Evolutionary conservation across 306 rosid species (phyloP).

Genomic region (Medicago truncatula): DNA sequence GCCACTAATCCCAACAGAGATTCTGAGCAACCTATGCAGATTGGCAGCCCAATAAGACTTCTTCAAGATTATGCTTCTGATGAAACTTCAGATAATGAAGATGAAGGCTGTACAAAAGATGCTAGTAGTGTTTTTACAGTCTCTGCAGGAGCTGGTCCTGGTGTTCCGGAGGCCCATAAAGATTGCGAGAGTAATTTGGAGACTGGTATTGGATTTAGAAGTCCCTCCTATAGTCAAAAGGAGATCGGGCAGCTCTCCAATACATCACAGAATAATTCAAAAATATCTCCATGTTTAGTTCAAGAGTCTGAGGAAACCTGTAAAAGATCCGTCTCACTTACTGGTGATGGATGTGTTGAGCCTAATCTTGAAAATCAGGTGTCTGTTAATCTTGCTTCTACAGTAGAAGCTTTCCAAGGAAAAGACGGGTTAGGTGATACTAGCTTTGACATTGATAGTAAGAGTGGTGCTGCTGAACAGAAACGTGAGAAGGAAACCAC

Average conservation of each 20-base stretch:
- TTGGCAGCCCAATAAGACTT: slow-evolving; percentile 75
- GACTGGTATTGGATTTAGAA: slow-evolving; percentile 43
- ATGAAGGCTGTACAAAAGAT: slow-evolving; percentile 44
- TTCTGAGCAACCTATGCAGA: slow-evolving; percentile 47
- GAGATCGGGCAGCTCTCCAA: slow-evolving; percentile 43
- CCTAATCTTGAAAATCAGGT: slow-evolving; percentile 50
- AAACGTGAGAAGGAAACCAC: slow-evolving; percentile 52
- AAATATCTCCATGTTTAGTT: slow-evolving; percentile 42
- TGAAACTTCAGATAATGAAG: slow-evolving; percentile 67
- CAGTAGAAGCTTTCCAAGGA: slow-evolving; percentile 45
- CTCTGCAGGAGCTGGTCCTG: slow-evolving; percentile 48
- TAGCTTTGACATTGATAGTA: slow-evolving; percentile 45
- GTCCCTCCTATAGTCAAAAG: slow-evolving; percentile 39
- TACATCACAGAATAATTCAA: slow-evolving; percentile 47
- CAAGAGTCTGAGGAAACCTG: slow-evolving; percentile 39
- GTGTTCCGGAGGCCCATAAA: slow-evolving; percentile 42
- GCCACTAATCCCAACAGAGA: slow-evolving; percentile 40
- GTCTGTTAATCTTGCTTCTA: slow-evolving; percentile 37
- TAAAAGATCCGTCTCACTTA: slow-evolving; percentile 38
- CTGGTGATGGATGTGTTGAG: slow-evolving; percentile 45
- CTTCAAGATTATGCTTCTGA: slow-evolving; percentile 92
- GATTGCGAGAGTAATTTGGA: slow-evolving; percentile 45
- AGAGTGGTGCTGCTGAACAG: slow-evolving; percentile 45
- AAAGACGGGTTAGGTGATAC: slow-evolving; percentile 47
- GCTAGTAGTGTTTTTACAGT: slow-evolving; percentile 43